Evolutionary conservation across 495 filamentous ascomycete species (phyloP).

Genomic region (Penicilliopsis zonata): DNA sequence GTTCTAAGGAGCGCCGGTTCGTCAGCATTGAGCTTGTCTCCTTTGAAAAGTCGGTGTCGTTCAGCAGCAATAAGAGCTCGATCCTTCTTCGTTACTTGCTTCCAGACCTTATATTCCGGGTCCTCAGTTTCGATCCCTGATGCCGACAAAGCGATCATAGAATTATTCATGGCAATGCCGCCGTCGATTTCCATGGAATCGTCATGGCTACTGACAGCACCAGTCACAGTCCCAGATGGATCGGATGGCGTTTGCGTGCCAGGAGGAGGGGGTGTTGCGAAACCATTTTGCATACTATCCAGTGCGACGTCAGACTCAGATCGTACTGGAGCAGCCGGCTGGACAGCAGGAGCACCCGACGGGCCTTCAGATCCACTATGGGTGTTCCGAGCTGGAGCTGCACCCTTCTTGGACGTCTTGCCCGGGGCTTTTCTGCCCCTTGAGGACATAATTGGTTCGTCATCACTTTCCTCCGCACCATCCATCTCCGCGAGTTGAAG

Average conservation of each 20-base stretch:
- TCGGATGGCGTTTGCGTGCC: constrained; percentile 68
- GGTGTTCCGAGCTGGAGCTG: constrained; percentile 58
- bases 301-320: constrained; percentile 51
- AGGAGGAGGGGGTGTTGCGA: constrained; percentile 68
- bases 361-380: constrained; percentile 59
- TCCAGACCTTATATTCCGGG: constrained; percentile 93
- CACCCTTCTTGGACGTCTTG: constrained; percentile 65
- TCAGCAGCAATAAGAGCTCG: constrained; percentile 72
- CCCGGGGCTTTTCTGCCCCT: constrained; percentile 82
- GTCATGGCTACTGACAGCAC: constrained; percentile 49
- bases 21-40: constrained; percentile 72
- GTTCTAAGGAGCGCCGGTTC: constrained; percentile 77
- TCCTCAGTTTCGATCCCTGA: constrained; percentile 54
- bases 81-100: constrained; percentile 95
- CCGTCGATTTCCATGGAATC: constrained; percentile 79
- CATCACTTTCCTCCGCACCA: constrained; percentile 82
- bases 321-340: constrained; percentile 38
- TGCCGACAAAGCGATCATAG: constrained; percentile 35
- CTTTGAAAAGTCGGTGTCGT: constrained; percentile 71
- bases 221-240: constrained; percentile 50
- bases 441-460: constrained; percentile 97
- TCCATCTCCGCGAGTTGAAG: constrained; percentile 66
- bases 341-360: constrained; percentile 42
- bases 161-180: constrained; percentile 43
- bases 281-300: constrained; percentile 69